These are phyloP conservation scores for Candida vartiovaarae DNA, from an alignment of 805 yeast genomes.

Conservation along the genomic window DNA sequence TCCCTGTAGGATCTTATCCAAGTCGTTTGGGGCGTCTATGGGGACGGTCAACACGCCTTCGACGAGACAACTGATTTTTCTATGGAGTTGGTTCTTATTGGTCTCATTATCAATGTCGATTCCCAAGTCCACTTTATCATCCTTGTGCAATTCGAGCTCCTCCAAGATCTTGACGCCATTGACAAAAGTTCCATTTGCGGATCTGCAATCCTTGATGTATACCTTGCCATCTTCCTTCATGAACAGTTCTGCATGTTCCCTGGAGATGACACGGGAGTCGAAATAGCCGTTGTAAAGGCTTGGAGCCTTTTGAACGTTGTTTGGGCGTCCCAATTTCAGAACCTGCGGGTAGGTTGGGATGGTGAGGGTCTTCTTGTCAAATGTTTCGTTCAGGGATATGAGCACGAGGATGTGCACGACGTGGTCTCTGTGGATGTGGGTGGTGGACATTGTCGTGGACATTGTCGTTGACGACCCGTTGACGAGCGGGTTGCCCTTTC, in stretches of 20 bases:
- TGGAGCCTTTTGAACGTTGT: conserved; percentile 48
- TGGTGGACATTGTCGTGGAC: too few species aligned
- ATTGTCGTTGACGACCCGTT: neutral
- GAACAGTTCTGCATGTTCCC: conserved; percentile 91
- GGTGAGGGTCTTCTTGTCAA: conserved; percentile 67
- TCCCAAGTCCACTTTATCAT: conserved; percentile 89
- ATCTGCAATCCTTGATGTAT: conserved; percentile 77
- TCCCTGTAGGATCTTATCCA: conserved; percentile 9
- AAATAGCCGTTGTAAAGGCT: conserved; percentile 80
- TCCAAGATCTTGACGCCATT: conserved; percentile 59
- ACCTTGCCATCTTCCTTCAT: conserved; percentile 62
- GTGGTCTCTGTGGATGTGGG: conserved; percentile 10
- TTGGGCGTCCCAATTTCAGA: conserved; percentile 84
- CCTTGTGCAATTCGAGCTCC: conserved; percentile 61
- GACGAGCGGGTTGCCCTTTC: conserved; percentile 5
- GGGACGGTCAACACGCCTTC: conserved; percentile 58
- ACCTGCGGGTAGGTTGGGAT: conserved; percentile 82
- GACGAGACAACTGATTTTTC: conserved; percentile 78
- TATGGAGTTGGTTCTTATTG: conserved; percentile 51
- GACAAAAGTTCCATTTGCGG: conserved; percentile 92
- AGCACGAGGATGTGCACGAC: conserved; percentile 60
- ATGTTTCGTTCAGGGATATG: conserved; percentile 72
- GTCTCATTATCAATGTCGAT: conserved; percentile 67
- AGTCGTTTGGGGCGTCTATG: conserved; percentile 24
- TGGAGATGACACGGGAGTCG: conserved; percentile 84